Conservation (phyloP, 163 green algal species). For the Scenedesmus sp. region DNA sequence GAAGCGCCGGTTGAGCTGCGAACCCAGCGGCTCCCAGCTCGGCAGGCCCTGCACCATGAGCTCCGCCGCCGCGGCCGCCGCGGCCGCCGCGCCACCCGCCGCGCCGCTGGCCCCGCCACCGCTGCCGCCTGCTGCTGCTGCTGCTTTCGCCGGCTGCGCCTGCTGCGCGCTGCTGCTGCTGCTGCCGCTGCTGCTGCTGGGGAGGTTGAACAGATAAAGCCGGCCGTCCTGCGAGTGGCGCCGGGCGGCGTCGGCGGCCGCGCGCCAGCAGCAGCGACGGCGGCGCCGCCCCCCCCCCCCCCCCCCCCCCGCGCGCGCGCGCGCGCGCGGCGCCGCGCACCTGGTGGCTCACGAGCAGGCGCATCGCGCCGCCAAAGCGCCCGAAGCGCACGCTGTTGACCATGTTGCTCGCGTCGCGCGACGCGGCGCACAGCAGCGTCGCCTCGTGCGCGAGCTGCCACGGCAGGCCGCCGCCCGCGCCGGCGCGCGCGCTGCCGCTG, state of each 20-base stretch:
- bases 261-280: background rate
- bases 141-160: too few relatives aligned
- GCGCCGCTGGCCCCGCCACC: too few relatives aligned
- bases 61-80: too few relatives aligned
- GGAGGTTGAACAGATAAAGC: slow-evolving; percentile 37
- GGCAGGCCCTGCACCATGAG: too few relatives aligned
- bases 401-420: slow-evolving; percentile 19
- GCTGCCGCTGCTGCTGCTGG: slow-evolving; percentile 9
- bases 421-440: slow-evolving; percentile 21
- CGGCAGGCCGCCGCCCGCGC: background rate
- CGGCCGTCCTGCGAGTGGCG: slow-evolving; percentile 20
- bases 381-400: slow-evolving; percentile 40
- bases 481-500: background rate
- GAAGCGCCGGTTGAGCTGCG: slow-evolving; percentile 3
- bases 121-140: too few relatives aligned
- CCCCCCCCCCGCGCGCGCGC: background rate
- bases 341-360: slow-evolving; percentile 34
- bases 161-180: background rate
- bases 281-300: background rate
- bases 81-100: too few relatives aligned
- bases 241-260: background rate
- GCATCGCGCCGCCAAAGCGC: slow-evolving; percentile 6
- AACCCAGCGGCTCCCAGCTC: too few relatives aligned
- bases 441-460: slow-evolving; percentile 33
- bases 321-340: too few relatives aligned